These are phyloP conservation scores for Fusarium sp. DNA, from an alignment of 2,329 filamentous ascomycete species.

Conservation along the genomic window DNA sequence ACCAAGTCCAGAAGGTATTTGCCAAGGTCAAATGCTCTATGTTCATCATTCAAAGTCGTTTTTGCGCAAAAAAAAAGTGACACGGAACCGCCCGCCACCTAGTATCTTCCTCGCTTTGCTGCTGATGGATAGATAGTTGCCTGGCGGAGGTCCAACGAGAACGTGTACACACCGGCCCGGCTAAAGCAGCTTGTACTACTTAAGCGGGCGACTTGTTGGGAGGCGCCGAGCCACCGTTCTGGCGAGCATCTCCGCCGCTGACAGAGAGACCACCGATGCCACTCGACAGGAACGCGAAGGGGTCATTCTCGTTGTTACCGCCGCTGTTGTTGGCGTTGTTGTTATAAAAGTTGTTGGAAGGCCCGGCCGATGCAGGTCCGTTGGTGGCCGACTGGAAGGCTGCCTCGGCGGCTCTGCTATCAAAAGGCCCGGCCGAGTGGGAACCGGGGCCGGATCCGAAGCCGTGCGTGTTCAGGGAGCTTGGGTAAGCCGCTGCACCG, in stretches of 20 bases:
- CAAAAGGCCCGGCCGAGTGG: conserved; percentile 87
- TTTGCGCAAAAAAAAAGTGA: conserved; percentile 42
- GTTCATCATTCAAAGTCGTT: conserved; percentile 55
- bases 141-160: conserved; percentile 37
- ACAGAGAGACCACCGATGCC: conserved; percentile 80
- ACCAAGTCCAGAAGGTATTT: conserved; percentile 56
- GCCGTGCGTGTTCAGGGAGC: conserved; percentile 79
- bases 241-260: conserved; percentile 70
- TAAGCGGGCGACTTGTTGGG: conserved; percentile 71
- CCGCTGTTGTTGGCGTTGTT: conserved; percentile 75
- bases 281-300: conserved; percentile 82
- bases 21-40: conserved; percentile 59
- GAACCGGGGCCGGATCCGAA: conserved; percentile 81
- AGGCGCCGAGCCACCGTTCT: conserved; percentile 68
- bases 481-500: conserved; percentile 78
- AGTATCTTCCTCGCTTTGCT: conserved; percentile 3
- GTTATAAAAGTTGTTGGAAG: conserved; percentile 63
- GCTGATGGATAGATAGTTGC: conserved; percentile 25
- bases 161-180: conserved; percentile 41
- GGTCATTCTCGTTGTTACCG: conserved; percentile 74
- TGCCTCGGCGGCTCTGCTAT: conserved; percentile 92
- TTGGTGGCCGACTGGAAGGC: conserved; percentile 92
- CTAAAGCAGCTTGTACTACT: conserved; percentile 38
- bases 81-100: conserved; percentile 37
- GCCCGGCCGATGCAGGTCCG: conserved; percentile 79